Base-by-base conservation (phyloP, 805 yeast species). In the Yamadazyma insecticola region DNA sequence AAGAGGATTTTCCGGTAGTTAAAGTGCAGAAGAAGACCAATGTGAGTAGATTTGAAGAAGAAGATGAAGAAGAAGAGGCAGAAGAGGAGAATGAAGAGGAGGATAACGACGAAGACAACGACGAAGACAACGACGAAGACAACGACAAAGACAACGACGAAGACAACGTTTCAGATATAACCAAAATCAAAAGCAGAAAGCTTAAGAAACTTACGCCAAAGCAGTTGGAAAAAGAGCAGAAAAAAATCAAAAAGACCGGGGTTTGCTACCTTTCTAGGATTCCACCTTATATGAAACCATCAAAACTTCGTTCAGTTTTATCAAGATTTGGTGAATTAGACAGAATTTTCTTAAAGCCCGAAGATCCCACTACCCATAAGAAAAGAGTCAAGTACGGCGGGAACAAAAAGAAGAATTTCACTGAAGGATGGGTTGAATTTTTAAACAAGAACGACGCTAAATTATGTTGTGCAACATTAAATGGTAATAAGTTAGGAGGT, bases 381-480 rank as follows among this genome's bases (percentile, higher is more conserved):
- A 68, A 71, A 29, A 67, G 98, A 46, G 77, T 85, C 13, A 83
- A 81, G 48, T 72, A 76, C 40, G 97, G 97, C 10, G 97, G 98
- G 14, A 92, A 90, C 56, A 88, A 87, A 55, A 89, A 89, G 58
- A 72, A 72, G 51, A 81, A 74, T 60, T 92, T 75, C 51, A 85
- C 82, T 17, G 98, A 90, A 64, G 98, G 98, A 10, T 92, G 98
- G 98, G 92, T 84, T 6, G 98, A 92, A 59, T 92, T 85, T 56
- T 62, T 72, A 16, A 75, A 76, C 48, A 92, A 92, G 52, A 74
- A 72, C 45, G 85, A 87, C 47, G 98, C 97, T 1, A 90, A 90
- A 52, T 56, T 87, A 21, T 88, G 95, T 38, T 95, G 92, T 2
- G 67, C 67, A 7, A 82, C 97, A 0, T 60, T 92, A 49, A 92